Conservation (phyloP, 2,329 filamentous ascomycete genomes). For the Aspergillus melleus region DNA sequence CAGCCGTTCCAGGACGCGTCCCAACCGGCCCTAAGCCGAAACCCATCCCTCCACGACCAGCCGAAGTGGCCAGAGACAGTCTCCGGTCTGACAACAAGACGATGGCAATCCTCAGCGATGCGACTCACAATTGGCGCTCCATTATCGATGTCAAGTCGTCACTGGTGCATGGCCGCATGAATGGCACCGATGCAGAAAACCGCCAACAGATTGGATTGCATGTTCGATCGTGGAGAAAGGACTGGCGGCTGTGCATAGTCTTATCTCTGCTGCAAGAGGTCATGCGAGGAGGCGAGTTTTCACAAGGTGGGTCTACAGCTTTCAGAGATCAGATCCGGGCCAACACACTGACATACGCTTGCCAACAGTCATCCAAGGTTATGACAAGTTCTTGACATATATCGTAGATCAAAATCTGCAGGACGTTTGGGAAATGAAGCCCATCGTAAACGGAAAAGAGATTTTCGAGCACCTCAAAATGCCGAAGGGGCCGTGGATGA, state of each 20-base stretch:
- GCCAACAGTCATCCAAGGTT: constrained; percentile 48
- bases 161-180: constrained; percentile 27
- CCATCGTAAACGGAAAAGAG: constrained; percentile 72
- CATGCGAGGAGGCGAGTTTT: constrained; percentile 32
- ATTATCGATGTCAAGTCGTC: constrained; percentile 62
- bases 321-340: constrained; percentile 9
- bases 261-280: constrained; percentile 42
- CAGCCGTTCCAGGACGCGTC: constrained; percentile 47
- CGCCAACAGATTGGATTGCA: constrained; percentile 38
- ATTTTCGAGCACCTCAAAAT: constrained; percentile 66
- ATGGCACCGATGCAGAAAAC: constrained; percentile 33
- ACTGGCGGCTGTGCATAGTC: constrained; percentile 43
- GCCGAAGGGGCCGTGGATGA: constrained; percentile 79
- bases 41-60: constrained; percentile 58
- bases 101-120: constrained; percentile 64
- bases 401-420: constrained; percentile 52
- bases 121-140: constrained; percentile 61
- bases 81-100: constrained; percentile 78
- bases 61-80: constrained; percentile 70
- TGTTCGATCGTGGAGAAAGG: constrained; percentile 37
- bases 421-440: constrained; percentile 57
- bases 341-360: constrained; percentile 12
- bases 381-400: constrained; percentile 55
- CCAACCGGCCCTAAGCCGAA: constrained; percentile 49
- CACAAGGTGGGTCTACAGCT: constrained; percentile 31